Evolutionary conservation across 1,284 basidiomycete genomes (phyloP), one percentile per base, ranked within the genome.

Genomic region (Boletus mariae): DNA sequence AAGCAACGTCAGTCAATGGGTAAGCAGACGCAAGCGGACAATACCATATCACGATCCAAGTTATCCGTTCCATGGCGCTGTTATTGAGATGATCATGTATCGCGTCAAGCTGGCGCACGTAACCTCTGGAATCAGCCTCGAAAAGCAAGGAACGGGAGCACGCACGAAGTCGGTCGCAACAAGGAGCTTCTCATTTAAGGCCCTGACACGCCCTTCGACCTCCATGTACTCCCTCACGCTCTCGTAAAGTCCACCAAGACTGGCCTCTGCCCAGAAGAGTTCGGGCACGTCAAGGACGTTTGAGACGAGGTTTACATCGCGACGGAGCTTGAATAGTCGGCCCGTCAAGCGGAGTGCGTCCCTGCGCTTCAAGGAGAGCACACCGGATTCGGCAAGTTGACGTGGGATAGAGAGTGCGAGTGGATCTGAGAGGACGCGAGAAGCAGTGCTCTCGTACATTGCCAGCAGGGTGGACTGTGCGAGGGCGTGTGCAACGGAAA

Each of bases 161-260:
- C 89, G 62, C 64, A 92, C 88, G 69, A 95, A 80, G 73, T 92
- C 93, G 63, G 90, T 92, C 7, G 91, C 92, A 3, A 96, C 90
- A 0, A 84, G 84, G 42, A 97, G 73, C 56, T 92, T 87, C 69
- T 97, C 94, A 65, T 97, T 97, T 59, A 98, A 72, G 20, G 88
- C 90, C 66, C 89, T 83, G 15, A 96, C 93, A 32, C 95, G 75
- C 12, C 82, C 84, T 41, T 85, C 85, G 50, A 97, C 93, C 72
- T 98, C 94, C 78, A 98, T 90, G 67, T 98, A 98, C 61, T 95
- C 94, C 57, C 94, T 76, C 47, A 96, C 94, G 0, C 94, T 94
- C 65, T 95, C 92, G 69, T 98, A 98, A 32, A 98, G 71, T 45
- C 87, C 89, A 65, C 91, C 89, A 63, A 97, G 73, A 59, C 87